Conservation (phyloP, 768 basidiomycete genomes). For the Lepiota subincarnata region DNA sequence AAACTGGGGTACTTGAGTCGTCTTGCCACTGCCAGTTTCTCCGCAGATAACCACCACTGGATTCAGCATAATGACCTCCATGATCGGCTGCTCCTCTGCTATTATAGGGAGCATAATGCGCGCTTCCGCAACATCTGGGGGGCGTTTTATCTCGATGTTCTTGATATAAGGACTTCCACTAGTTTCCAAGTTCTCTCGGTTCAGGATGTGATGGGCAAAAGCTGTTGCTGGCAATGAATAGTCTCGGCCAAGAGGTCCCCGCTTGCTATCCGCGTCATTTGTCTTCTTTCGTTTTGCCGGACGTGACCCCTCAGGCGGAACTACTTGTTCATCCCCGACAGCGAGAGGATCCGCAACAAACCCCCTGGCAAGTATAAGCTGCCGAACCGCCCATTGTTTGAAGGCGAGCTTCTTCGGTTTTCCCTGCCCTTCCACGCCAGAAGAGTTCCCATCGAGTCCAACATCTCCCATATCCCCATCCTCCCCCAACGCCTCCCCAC, state of each 20-base stretch:
- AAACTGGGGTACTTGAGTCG: constrained; percentile 97
- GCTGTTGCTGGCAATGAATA: constrained; percentile 62
- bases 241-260: constrained; percentile 80
- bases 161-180: constrained; percentile 29
- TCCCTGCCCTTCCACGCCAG: constrained; percentile 5
- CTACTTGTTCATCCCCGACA: constrained; percentile 16
- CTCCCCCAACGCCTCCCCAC: constrained; percentile 16
- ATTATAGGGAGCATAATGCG: constrained; percentile 83
- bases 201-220: constrained; percentile 49
- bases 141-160: constrained; percentile 54
- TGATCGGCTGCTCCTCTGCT: constrained; percentile 89
- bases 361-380: constrained; percentile 52
- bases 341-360: constrained; percentile 20
- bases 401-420: constrained; percentile 51
- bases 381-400: constrained; percentile 87
- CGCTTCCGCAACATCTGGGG: constrained; percentile 67
- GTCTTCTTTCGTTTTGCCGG: constrained; percentile 47
- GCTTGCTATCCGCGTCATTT: constrained; percentile 38
- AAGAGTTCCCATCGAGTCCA: constrained; percentile 12
- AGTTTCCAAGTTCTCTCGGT: constrained; percentile 13
- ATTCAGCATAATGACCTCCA: constrained; percentile 87
- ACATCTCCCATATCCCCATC: constrained; percentile 17
- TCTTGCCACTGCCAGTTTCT: constrained; percentile 98
- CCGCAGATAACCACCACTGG: constrained; percentile 81
- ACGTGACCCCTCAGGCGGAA: constrained; percentile 16